Evolutionary conservation across 1,284 basidiomycete species (phyloP), one percentile per base, ranked within the genome.

Genomic region (Trichosporon sp.): DNA sequence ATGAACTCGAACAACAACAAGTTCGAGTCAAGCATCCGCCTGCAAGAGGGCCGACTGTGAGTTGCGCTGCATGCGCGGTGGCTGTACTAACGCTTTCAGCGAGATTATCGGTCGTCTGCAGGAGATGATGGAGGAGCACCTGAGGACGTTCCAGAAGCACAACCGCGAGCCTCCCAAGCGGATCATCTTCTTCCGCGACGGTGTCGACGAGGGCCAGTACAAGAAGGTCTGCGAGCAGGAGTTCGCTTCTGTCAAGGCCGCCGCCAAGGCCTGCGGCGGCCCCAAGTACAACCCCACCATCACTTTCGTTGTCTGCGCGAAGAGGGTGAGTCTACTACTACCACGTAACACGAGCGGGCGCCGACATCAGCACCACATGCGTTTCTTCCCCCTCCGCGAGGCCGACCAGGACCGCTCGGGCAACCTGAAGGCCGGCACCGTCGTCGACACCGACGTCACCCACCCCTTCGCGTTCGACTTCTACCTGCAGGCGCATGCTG

Each of bases 191-290:
- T 84, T 84, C 79, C 82, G 85, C 62, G 85, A 86, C 70, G 85
- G 85, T 64, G 84, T 86, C 0, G 82, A 80, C 13, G 85, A 86
- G 68, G 85, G 85, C 0, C 85, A 86, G 73, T 85, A 82, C 70
- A 75, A 78, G 15, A 75, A 80, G 12, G 84, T 84, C 65, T 81
- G 84, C 11, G 74, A 84, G 70, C 21, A 73, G 8, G 84, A 85
- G 72, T 75, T 83, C 12, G 65, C 71, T 1, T 75, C 77, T 0
- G 68, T 72, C 11, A 75, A 81, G 70, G 76, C 77, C 64, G 73
- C 70, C 7, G 65, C 79, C 53, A 62, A 75, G 68, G 21, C 70
- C 65, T 5, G 66, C 66, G 65, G 77, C 76, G 74, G 75, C 73
- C 47, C 70, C 38, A 69, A 73, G 32, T 83, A 80, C 75, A 75